Evolutionary conservation across 495 filamentous ascomycete species (phyloP).

Genomic region (Sordaria brevicollis): DNA sequence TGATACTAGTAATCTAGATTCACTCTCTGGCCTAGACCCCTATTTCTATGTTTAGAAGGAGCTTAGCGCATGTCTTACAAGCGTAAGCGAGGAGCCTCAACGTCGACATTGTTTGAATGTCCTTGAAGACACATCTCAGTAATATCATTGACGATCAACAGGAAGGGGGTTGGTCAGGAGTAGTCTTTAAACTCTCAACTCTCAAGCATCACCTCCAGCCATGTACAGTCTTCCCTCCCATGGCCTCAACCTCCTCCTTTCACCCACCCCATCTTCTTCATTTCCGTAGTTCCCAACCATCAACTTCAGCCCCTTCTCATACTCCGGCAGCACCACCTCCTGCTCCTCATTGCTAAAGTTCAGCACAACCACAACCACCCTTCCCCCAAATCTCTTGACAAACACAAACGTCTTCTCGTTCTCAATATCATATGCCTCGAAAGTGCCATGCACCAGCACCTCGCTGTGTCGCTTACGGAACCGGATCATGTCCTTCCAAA

Average conservation of each 20-base stretch:
- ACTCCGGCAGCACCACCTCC: constrained; percentile 8
- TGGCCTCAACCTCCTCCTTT: constrained; percentile 8
- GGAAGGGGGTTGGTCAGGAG: background rate
- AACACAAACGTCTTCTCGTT: constrained; percentile 35
- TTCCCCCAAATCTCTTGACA: constrained; percentile 20
- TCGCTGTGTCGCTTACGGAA: constrained; percentile 31
- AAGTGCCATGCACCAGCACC: constrained; percentile 37
- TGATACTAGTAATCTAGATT: background rate
- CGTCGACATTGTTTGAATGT: background rate
- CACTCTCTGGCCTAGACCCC: background rate
- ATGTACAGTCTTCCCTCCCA: constrained; percentile 24
- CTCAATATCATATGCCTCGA: constrained; percentile 27
- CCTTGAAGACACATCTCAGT: background rate
- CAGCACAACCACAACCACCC: constrained; percentile 17
- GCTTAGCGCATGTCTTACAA: background rate
- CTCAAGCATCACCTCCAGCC: background rate
- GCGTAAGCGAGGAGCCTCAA: background rate
- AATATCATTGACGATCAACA: background rate
- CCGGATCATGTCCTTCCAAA: constrained; percentile 35
- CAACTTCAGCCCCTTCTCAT: constrained; percentile 9
- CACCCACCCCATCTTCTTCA: constrained; percentile 4
- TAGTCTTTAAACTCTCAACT: background rate
- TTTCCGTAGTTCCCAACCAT: constrained; percentile 16
- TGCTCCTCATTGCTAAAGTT: constrained; percentile 25
- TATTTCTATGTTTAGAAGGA: background rate